Conservation (phyloP, 176 grass and related monocot species). For the Stipa capillata region DNA sequence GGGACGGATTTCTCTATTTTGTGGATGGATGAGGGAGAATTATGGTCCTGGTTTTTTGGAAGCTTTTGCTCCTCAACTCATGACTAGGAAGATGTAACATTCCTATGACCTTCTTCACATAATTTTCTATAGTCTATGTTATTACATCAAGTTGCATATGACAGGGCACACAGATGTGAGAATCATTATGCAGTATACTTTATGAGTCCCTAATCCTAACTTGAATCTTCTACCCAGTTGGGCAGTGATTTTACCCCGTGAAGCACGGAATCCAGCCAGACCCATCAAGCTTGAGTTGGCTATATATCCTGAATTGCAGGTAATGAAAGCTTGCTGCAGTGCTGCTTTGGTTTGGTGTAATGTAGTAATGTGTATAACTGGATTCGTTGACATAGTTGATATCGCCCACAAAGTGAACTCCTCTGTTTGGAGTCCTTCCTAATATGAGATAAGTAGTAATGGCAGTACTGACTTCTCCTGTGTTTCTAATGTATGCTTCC, state of each 20-base stretch:
- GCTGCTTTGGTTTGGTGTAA: background rate
- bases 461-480: background rate
- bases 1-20: constrained; percentile 67
- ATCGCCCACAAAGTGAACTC: background rate
- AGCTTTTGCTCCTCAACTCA: constrained; percentile 64
- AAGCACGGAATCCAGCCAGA: constrained; percentile 40
- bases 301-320: constrained; percentile 75
- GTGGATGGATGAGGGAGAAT: constrained; percentile 86
- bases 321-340: background rate
- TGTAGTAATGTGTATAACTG: background rate
- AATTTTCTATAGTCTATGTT: background rate
- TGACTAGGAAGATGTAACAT: constrained; percentile 78
- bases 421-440: background rate
- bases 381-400: background rate
- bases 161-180: background rate
- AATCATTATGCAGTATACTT: background rate
- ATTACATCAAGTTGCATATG: background rate
- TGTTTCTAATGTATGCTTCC: background rate
- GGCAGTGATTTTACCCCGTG: constrained; percentile 71
- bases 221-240: constrained; percentile 47
- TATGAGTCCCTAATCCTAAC: background rate
- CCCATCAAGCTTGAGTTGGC: constrained; percentile 69
- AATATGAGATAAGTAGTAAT: background rate
- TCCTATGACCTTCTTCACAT: background rate
- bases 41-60: constrained; percentile 89